phyloP scores from a whole-genome alignment of 2,329 filamentous ascomycete species.

The Apiospora pterosperma region DNA sequence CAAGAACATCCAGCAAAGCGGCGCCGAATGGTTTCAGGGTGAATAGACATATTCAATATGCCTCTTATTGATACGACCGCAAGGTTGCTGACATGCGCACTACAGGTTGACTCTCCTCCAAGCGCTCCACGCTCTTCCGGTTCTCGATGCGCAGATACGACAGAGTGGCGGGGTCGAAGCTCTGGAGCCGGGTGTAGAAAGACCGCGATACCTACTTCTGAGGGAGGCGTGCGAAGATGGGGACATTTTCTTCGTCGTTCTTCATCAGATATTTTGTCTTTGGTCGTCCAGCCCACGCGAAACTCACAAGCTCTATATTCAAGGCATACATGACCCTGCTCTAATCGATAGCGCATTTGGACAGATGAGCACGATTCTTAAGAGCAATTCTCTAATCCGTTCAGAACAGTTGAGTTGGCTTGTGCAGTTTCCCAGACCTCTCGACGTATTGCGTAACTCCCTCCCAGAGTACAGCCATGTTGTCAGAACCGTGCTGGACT shows the following conservation, averaged over 20 bases:
- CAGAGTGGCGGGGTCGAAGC: slow-evolving; percentile 12
- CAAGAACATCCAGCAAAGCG: slow-evolving; percentile 21
- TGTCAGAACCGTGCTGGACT: slow-evolving; percentile 36
- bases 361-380: slow-evolving; percentile 33
- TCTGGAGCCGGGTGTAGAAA: slow-evolving; percentile 34
- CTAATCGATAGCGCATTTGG: slow-evolving; percentile 31
- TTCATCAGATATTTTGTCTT: slow-evolving; percentile 64
- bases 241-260: slow-evolving; percentile 61
- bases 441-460: slow-evolving; percentile 12
- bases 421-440: slow-evolving; percentile 30
- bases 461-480: slow-evolving; percentile 14
- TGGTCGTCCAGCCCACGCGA: slow-evolving; percentile 39
- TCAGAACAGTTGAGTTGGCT: slow-evolving; percentile 29
- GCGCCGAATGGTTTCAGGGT: slow-evolving; percentile 22
- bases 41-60: background rate
- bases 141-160: slow-evolving; percentile 11
- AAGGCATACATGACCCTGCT: slow-evolving; percentile 17
- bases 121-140: slow-evolving; percentile 9
- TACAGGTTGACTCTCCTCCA: slow-evolving; percentile 14
- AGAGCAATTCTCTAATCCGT: slow-evolving; percentile 31
- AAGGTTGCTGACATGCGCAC: background rate
- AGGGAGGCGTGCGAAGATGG: slow-evolving; percentile 48
- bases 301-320: slow-evolving; percentile 34
- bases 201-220: slow-evolving; percentile 51
- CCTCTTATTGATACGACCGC: background rate